Evolutionary conservation across 202 grass and related monocot species (phyloP), one percentile per base, ranked within the genome.

Genomic region (Carex arenaria): DNA sequence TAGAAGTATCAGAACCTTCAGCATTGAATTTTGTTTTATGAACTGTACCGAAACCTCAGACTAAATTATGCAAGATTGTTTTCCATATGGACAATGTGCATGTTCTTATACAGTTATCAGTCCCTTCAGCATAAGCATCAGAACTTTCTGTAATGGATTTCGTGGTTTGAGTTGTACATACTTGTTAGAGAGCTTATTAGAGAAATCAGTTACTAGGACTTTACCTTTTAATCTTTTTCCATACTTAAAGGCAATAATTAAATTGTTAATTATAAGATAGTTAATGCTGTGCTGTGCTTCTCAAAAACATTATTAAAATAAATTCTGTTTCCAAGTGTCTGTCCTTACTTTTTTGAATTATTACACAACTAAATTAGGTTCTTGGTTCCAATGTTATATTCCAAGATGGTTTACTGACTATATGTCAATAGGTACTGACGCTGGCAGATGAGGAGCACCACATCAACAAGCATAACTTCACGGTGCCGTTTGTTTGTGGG

Each of bases 401-500:
- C 12, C 15, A 36, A 69, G 45, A 13, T 65, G 8, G 31, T 82
- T 69, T 42, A 54, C 13, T 13, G 62, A 43, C 40, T 66, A 36
- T 65, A 10, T 62, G 42, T 61, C 22, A 64, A 70, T 31, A 86
- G 84, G 88, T 90, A 30, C 88, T 90, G 47, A 87, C 85, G 4
- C 88, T 7, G 14, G 82, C 77, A 38, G 88, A 90, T 45, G 85
- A 90, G 20, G 19, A 57, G 9, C 81, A 90, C 45, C 85, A 90
- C 81, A 90, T 90, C 59, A 85, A 85, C 79, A 85, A 89, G 78
- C 83, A 59, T 61, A 87, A 64, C 82, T 92, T 71, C 87, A 82
- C 36, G 5, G 85, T 87, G 8, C 85, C 85, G 3, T 87, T 87
- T 82, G 90, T 86, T 4, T 85, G 86, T 80, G 87, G 85, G 6